These are phyloP conservation scores for Aschersonia sp. DNA, from an alignment of 2,329 filamentous ascomycete species.

Conservation along the genomic window DNA sequence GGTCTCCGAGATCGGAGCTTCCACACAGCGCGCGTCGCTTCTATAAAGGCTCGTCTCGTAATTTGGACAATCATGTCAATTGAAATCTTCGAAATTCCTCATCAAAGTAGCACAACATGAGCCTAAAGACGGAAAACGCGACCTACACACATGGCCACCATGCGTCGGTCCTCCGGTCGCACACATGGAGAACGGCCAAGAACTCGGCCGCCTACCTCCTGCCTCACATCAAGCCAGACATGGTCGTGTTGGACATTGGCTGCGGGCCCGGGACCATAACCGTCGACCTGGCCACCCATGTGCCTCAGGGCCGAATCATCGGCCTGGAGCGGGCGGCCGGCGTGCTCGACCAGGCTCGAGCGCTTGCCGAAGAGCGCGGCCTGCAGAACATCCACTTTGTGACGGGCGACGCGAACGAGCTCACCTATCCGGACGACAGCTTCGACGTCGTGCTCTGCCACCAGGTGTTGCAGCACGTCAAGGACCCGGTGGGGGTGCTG, in stretches of 20 bases:
- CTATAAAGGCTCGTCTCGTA: too few species aligned
- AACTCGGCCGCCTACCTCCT: constrained; percentile 26
- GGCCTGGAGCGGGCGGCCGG: constrained; percentile 22
- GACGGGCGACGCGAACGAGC: constrained; percentile 11
- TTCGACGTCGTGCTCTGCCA: constrained; percentile 26
- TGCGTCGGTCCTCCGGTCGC: constrained; percentile 19
- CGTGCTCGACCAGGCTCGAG: constrained; percentile 17
- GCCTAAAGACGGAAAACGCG: constrained; percentile 4
- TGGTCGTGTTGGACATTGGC: constrained; percentile 29
- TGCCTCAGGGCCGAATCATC: constrained; percentile 18
- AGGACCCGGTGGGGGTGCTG: constrained; percentile 16
- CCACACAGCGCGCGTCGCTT: too few species aligned
- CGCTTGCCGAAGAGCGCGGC: constrained; percentile 10
- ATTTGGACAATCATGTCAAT: too few species aligned
- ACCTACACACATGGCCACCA: constrained; percentile 25
- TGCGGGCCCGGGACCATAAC: constrained; percentile 35
- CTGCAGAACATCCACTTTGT: constrained; percentile 20
- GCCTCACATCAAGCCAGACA: constrained; percentile 20
- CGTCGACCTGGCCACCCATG: constrained; percentile 21
- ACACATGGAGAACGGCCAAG: constrained; percentile 24
- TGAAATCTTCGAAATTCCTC: too few species aligned
- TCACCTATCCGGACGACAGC: constrained; percentile 19
- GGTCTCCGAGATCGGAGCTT: too few species aligned
- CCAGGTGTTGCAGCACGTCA: constrained; percentile 25
- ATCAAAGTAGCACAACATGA: neutral